Evolutionary conservation across 2,329 filamentous ascomycete species (phyloP).

Genomic region (Thielaviopsis euricoi): DNA sequence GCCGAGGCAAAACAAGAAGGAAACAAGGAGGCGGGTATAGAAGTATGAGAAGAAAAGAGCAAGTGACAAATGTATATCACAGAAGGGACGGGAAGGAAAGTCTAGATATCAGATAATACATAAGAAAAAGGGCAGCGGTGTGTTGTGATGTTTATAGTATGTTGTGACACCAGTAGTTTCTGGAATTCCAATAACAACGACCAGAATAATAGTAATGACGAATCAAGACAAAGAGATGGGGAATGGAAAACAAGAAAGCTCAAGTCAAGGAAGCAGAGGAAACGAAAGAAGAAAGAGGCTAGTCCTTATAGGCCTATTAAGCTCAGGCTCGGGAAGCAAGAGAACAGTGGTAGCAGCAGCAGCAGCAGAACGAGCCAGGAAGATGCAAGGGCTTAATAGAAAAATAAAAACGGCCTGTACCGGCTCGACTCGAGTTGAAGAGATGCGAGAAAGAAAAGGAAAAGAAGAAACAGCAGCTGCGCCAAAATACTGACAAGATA

Average conservation of each 20-base stretch:
- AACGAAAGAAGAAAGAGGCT: neutral
- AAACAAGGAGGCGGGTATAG: neutral
- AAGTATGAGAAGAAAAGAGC: neutral
- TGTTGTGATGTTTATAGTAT: too few species aligned
- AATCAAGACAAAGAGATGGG: too few species aligned
- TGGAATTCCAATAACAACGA: neutral
- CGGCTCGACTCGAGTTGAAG: neutral
- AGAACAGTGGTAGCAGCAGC: neutral
- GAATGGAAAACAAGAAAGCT: neutral
- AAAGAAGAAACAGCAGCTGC: neutral
- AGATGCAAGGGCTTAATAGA: neutral
- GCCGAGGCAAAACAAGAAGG: neutral
- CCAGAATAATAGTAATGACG: neutral
- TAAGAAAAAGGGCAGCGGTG: neutral
- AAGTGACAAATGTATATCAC: neutral
- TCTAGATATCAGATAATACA: slow-evolving; percentile 2
- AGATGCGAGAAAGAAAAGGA: neutral
- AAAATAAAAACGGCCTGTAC: neutral
- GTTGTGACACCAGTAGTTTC: neutral
- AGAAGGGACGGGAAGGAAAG: neutral
- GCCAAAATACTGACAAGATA: neutral
- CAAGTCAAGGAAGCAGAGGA: neutral
- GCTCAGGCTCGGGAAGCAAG: neutral
- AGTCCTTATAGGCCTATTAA: neutral
- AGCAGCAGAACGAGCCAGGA: neutral